A percentile compares a stretch with the other conserved stretches of the same genome.
Conservation (phyloP, 2,329 filamentous ascomycete genomes). For the Sordariomycetes sp. region DNA sequence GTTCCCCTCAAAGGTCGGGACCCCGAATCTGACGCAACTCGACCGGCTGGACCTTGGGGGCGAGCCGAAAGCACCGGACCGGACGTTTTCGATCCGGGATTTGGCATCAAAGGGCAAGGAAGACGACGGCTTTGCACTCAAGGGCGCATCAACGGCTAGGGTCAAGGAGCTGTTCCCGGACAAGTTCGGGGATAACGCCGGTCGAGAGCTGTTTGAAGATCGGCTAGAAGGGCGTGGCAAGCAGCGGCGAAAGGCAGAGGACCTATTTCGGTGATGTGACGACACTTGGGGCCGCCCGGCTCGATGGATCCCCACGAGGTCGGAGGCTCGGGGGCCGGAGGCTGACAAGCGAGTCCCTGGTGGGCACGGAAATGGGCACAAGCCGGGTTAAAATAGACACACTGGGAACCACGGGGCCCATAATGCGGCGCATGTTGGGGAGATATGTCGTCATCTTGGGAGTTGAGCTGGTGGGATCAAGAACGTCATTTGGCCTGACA, state of each 20-base stretch:
- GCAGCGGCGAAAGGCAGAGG: slow-evolving; percentile 57
- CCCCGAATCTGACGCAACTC: slow-evolving; percentile 16
- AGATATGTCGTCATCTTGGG: background rate
- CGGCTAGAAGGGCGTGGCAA: slow-evolving; percentile 46
- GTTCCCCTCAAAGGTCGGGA: slow-evolving; percentile 6
- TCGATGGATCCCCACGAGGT: too few relatives aligned
- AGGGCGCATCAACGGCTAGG: slow-evolving; percentile 43
- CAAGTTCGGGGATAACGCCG: slow-evolving; percentile 48
- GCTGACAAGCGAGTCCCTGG: too few relatives aligned
- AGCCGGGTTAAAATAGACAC: too few relatives aligned
- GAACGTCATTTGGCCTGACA: background rate
- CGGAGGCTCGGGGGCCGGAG: too few relatives aligned
- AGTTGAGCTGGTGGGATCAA: background rate
- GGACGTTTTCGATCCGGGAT: slow-evolving; percentile 41
- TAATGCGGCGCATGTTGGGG: background rate
- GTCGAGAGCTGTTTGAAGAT: slow-evolving; percentile 62
- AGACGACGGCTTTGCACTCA: slow-evolving; percentile 51
- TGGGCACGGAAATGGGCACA: too few relatives aligned
- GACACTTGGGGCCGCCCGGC: too few relatives aligned
- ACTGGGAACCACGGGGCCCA: background rate
- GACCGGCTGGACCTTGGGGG: slow-evolving; percentile 27
- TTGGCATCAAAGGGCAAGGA: slow-evolving; percentile 33
- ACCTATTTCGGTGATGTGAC: slow-evolving; percentile 50
- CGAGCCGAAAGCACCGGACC: slow-evolving; percentile 23
- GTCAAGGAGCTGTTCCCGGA: slow-evolving; percentile 59